Percentiles rank a stretch among this genome's conserved stretches.
Evolutionary conservation across 75 land plant genomes (phyloP).

Genomic region (Cupressus sempervirens): DNA sequence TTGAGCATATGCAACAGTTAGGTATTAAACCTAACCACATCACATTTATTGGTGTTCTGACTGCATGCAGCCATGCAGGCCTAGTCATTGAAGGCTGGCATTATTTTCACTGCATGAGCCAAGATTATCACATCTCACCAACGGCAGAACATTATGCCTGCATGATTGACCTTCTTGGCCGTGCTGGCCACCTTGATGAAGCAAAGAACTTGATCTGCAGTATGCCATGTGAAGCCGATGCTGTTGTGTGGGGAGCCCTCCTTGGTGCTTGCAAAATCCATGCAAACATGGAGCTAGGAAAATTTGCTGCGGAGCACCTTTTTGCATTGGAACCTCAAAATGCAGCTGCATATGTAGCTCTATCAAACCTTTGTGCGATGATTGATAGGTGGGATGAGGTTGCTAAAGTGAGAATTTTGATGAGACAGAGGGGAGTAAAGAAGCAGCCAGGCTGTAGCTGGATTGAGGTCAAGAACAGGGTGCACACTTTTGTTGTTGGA

Average conservation of each 20-base stretch:
- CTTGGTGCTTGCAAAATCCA: slow-evolving; percentile 15
- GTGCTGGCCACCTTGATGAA: slow-evolving; percentile 10
- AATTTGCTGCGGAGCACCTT: background rate
- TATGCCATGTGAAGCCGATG: slow-evolving; percentile 3
- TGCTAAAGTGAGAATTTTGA: background rate
- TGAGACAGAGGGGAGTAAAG: background rate
- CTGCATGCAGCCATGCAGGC: slow-evolving; percentile 19
- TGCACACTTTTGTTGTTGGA: slow-evolving; percentile 4
- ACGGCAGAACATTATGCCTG: slow-evolving; percentile 12
- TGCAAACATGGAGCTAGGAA: slow-evolving; percentile 3
- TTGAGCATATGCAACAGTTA: slow-evolving; percentile 9
- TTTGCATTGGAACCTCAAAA: background rate
- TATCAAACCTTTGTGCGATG: background rate
- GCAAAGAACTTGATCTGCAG: slow-evolving; percentile 14
- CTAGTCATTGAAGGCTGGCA: slow-evolving; percentile 3
- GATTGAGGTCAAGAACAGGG: slow-evolving; percentile 3
- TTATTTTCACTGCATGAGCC: background rate
- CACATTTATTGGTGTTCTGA: slow-evolving; percentile 13
- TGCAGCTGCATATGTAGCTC: background rate
- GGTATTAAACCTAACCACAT: slow-evolving; percentile 5
- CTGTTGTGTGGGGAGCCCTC: slow-evolving; percentile 1
- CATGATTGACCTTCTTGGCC: slow-evolving; percentile 25
- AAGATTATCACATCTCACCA: slow-evolving; percentile 13
- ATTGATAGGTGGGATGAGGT: slow-evolving; percentile 5
- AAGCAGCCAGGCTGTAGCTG: background rate